Evolutionary conservation across 208 protist species (phyloP).

Genomic region (Phytomonas sp.): DNA sequence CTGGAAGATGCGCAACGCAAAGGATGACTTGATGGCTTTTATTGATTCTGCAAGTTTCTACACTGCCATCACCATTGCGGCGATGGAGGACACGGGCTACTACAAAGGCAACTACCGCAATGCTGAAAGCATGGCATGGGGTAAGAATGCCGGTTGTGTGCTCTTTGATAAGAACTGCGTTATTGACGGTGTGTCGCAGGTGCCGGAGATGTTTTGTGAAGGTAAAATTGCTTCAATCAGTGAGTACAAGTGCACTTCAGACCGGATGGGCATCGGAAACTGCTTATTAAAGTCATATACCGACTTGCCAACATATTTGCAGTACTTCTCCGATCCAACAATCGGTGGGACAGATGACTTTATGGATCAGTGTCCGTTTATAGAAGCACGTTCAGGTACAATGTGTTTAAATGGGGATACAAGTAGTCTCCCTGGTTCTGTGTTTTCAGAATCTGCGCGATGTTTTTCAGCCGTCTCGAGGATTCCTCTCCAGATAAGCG

Average conservation of each 20-base stretch:
- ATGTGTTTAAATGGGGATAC: conserved; percentile 9
- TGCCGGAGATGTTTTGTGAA: conserved; percentile 46
- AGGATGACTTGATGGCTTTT: conserved; percentile 80
- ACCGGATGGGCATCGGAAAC: conserved; percentile 17
- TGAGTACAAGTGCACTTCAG: conserved; percentile 20
- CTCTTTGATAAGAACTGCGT: conserved; percentile 43
- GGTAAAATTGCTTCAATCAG: neutral
- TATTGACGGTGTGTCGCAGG: conserved; percentile 18
- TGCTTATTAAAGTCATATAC: conserved; percentile 13
- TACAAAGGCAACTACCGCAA: conserved; percentile 68
- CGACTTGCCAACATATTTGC: conserved; percentile 23
- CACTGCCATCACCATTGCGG: conserved; percentile 68
- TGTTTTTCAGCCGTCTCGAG: conserved; percentile 5
- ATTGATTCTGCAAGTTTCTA: conserved; percentile 23
- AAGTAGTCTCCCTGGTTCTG: conserved; percentile 12
- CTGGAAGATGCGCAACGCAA: conserved; percentile 79
- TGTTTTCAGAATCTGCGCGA: conserved; percentile 10
- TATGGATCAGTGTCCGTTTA: conserved; percentile 42
- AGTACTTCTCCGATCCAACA: conserved; percentile 26
- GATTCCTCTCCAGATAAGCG: neutral
- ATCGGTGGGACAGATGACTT: conserved; percentile 15
- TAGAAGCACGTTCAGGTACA: conserved; percentile 12
- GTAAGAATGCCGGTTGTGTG: conserved; percentile 40
- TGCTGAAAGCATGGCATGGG: conserved; percentile 68
- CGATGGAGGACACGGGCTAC: conserved; percentile 71